A percentile compares a stretch with the other conserved stretches of the same genome.
Evolutionary conservation across 2,329 filamentous ascomycete genomes (phyloP).

Genomic region (Coleophoma crateriformis): DNA sequence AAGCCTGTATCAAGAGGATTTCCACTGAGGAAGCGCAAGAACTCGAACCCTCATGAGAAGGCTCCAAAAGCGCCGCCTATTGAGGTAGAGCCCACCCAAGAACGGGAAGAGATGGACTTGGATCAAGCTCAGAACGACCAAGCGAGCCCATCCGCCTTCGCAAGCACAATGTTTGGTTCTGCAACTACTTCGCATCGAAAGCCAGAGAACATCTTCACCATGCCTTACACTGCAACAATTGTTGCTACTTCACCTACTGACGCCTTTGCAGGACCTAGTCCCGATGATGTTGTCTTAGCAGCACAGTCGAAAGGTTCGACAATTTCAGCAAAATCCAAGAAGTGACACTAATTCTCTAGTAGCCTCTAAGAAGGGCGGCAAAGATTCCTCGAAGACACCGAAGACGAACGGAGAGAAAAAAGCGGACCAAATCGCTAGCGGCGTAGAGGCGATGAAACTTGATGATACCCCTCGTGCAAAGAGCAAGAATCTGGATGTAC

Average conservation of each 20-base stretch:
- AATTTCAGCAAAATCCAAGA: constrained; percentile 21
- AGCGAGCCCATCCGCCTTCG: constrained; percentile 31
- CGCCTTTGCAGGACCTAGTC: constrained; percentile 80
- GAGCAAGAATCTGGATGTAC: constrained; percentile 78
- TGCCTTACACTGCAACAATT: constrained; percentile 32
- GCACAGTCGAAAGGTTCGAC: constrained; percentile 85
- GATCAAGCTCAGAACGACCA: constrained; percentile 16
- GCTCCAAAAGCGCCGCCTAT: constrained; percentile 8
- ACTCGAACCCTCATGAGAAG: constrained; percentile 25
- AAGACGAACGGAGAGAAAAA: constrained; percentile 35
- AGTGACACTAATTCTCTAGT: constrained; percentile 30
- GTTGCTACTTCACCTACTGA: constrained; percentile 38
- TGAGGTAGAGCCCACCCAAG: constrained; percentile 4
- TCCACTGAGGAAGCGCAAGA: constrained; percentile 25
- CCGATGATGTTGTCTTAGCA: constrained; percentile 81
- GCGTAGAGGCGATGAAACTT: constrained; percentile 39
- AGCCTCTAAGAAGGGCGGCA: constrained; percentile 35
- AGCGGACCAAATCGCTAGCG: constrained; percentile 34
- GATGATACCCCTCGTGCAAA: constrained; percentile 52
- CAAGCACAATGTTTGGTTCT: constrained; percentile 36
- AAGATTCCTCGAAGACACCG: constrained; percentile 30
- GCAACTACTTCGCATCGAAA: constrained; percentile 5
- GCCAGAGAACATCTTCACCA: constrained; percentile 23
- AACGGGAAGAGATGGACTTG: constrained; percentile 3
- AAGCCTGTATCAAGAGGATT: constrained; percentile 15